Base-by-base conservation (phyloP, 148 eudicot genomes). In the Cornus florida region DNA sequence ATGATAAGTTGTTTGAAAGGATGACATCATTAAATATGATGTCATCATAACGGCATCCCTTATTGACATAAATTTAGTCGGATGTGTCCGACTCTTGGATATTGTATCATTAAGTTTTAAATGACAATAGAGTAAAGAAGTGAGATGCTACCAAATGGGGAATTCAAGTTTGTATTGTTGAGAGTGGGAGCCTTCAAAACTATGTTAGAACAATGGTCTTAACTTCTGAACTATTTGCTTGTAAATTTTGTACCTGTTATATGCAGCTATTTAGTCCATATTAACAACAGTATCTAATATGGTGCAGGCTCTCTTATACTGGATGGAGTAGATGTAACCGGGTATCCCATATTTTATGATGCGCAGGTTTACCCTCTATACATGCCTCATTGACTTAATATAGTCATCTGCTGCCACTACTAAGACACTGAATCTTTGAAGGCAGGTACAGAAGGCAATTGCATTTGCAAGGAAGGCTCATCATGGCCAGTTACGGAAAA, bases 281-380 rank as follows among this genome's bases (percentile, higher is more conserved):
- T 20, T 46, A 68, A 69, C 66, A 33, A 12, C 7, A 12, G 23
- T 46, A 66, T 64, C 56, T 67, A 69, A 22, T 73, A 20, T 68
- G 39, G 28, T 84, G 92, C 89, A 93, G 98, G 92, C 78, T 86
- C 95, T 75, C 83, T 88, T 62, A 81, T 91, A 82, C 46, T 95
- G 85, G 98, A 93, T 59, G 98, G 98, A 69, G 98, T 95, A 78
- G 98, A 95, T 78, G 90, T 95, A 77, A 93, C 96, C 59, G 98
- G 93, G 43, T 86, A 89, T 85, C 86, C 97, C 46, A 88, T 95
- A 74, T 95, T 95, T 77, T 81, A 78, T 71, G 89, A 93, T 81
- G 77, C 85, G 59, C 87, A 93, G 96, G 98, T 94, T 86, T 86
- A 75, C 74, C 80, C 82, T 87, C 75, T 80, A 67, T 73, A 43